phyloP scores from a whole-genome alignment of 2,329 filamentous ascomycete species.

The Fulvia fulva region DNA sequence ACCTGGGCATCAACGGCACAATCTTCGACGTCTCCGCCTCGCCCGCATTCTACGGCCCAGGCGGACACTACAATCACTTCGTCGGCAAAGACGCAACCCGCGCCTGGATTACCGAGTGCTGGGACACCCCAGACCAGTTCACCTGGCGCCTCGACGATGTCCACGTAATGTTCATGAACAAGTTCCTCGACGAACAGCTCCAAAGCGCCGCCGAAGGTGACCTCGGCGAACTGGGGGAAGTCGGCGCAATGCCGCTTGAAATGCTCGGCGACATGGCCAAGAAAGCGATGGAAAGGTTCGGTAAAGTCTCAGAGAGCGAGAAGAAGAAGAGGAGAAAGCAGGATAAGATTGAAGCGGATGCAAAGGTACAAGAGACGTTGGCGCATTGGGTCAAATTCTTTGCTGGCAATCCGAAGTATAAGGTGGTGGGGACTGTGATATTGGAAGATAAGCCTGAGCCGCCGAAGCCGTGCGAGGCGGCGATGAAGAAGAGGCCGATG shows the following conservation, averaged over 20 bases:
- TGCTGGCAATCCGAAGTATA: conserved; percentile 24
- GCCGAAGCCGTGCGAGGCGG: conserved; percentile 26
- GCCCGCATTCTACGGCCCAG: conserved; percentile 31
- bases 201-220: conserved; percentile 17
- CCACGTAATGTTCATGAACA: conserved; percentile 28
- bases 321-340: conserved; percentile 18
- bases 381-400: conserved; percentile 56
- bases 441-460: conserved; percentile 21
- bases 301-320: conserved; percentile 18
- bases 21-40: conserved; percentile 31
- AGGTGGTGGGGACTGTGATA: conserved; percentile 23
- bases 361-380: conserved; percentile 60
- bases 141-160: conserved; percentile 27
- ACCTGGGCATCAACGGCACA: conserved; percentile 30
- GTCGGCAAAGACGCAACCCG: conserved; percentile 30
- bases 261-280: conserved; percentile 26
- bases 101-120: conserved; percentile 33
- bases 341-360: conserved; percentile 49
- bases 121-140: conserved; percentile 28
- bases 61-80: conserved; percentile 31
- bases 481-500: conserved; percentile 30
- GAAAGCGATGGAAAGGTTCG: conserved; percentile 26
- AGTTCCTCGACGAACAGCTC: conserved; percentile 29
- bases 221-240: conserved; percentile 18
- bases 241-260: conserved; percentile 18